A percentile compares a stretch with the other conserved stretches of the same genome.
Evolutionary conservation across 78 protist genomes (phyloP).

Genomic region (Dictyostelium brefeldianum): DNA sequence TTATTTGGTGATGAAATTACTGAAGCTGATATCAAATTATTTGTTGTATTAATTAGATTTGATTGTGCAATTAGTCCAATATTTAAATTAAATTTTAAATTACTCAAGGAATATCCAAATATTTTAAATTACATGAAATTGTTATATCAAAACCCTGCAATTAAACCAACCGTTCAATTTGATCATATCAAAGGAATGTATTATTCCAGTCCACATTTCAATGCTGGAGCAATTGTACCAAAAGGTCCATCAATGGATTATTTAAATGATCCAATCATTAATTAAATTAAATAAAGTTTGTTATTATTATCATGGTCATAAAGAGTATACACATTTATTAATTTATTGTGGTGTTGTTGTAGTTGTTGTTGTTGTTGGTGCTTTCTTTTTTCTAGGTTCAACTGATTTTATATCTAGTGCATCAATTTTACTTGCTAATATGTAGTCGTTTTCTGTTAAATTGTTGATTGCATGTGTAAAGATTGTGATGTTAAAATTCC

Average conservation of each 20-base stretch:
- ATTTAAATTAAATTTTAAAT: slow-evolving; percentile 84
- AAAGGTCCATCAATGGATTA: slow-evolving; percentile 64
- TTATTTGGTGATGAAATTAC: slow-evolving; percentile 86
- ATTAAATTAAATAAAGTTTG: neutral
- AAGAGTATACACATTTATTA: too few species aligned
- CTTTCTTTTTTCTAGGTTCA: neutral
- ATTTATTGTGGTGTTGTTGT: neutral
- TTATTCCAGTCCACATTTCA: slow-evolving; percentile 67
- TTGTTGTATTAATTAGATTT: slow-evolving; percentile 90
- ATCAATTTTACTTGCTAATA: slow-evolving; percentile 45
- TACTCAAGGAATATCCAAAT: slow-evolving; percentile 87
- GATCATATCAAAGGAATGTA: slow-evolving; percentile 91
- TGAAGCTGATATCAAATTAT: slow-evolving; percentile 93
- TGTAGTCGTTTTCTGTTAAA: slow-evolving; percentile 62
- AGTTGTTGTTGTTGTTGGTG: neutral
- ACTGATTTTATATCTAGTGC: neutral
- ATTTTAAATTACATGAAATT: slow-evolving; percentile 79
- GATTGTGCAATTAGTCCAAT: slow-evolving; percentile 87
- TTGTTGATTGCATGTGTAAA: slow-evolving; percentile 34
- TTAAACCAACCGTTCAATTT: slow-evolving; percentile 70
- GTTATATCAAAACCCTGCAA: slow-evolving; percentile 79
- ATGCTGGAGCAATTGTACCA: slow-evolving; percentile 70
- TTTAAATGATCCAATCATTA: slow-evolving; percentile 9
- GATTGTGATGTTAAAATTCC: slow-evolving; percentile 39
- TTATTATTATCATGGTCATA: too few species aligned